Percentiles rank a stretch among this genome's conserved stretches.
phyloP scores from a whole-genome alignment of 129 eudicot genomes.

The Scalesia atractyloides region DNA sequence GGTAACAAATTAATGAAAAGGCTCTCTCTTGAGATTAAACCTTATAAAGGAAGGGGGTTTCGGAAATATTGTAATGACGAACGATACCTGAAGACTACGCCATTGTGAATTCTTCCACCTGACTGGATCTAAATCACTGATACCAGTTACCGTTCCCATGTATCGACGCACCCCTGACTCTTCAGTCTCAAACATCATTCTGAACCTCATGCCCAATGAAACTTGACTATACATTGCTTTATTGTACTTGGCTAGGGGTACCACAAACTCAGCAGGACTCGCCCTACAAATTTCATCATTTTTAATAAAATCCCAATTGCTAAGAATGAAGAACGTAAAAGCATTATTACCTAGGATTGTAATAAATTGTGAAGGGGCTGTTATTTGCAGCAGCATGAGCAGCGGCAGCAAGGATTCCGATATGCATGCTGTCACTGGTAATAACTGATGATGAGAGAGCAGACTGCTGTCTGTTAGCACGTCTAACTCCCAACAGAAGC shows the following conservation, averaged over 20 bases:
- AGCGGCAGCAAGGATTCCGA: conserved; percentile 96
- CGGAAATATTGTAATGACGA: background rate
- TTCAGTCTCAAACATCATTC: conserved; percentile 98
- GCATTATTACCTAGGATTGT: conserved; percentile 75
- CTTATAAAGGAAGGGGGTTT: background rate
- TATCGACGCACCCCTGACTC: conserved; percentile 90
- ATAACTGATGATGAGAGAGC: conserved; percentile 93
- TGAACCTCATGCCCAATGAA: conserved; percentile 83
- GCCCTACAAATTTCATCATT: conserved; percentile 47
- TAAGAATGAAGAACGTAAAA: background rate
- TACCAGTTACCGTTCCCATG: conserved; percentile 87
- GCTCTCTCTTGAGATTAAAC: too few relatives aligned
- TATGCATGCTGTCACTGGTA: conserved; percentile 98
- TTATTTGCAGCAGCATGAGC: conserved; percentile 97
- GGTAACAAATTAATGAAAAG: background rate
- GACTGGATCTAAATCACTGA: conserved; percentile 77
- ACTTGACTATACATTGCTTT: conserved; percentile 93
- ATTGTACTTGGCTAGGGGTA: conserved; percentile 89
- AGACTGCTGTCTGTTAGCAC: conserved; percentile 89
- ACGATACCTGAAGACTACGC: conserved; percentile 85
- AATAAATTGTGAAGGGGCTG: conserved; percentile 93
- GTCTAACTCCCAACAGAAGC: conserved; percentile 73
- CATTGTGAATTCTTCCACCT: conserved; percentile 90
- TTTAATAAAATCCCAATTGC: background rate
- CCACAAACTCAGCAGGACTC: conserved; percentile 91